These are phyloP conservation scores for Dactylellina sp. DNA, from an alignment of 2,329 filamentous ascomycete species.

Conservation along the genomic window DNA sequence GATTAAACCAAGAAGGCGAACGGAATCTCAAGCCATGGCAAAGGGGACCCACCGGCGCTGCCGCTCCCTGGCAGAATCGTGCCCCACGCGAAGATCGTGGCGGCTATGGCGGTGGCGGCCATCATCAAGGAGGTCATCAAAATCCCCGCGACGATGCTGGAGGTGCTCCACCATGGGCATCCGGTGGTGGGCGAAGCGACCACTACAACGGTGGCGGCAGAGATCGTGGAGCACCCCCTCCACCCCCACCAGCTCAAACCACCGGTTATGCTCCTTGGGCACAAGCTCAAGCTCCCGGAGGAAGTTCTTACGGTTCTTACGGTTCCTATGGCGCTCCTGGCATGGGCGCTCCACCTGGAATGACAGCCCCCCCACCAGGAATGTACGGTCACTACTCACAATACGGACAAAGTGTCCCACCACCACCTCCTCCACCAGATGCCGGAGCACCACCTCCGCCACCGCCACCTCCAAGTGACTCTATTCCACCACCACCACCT, in stretches of 20 bases:
- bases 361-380: conserved; percentile 43
- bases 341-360: conserved; percentile 53
- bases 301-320: conserved; percentile 32
- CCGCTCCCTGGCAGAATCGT: conserved; percentile 79
- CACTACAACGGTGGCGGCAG: conserved; percentile 70
- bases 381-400: conserved; percentile 45
- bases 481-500: conserved; percentile 59
- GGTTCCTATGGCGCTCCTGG: conserved; percentile 53
- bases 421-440: conserved; percentile 55
- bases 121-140: conserved; percentile 66
- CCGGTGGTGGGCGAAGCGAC: conserved; percentile 64
- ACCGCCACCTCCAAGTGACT: conserved; percentile 58
- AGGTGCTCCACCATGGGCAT: conserved; percentile 69
- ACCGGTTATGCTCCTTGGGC: conserved; percentile 43
- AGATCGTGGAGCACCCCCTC: conserved; percentile 68
- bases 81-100: conserved; percentile 67
- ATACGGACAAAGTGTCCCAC: conserved; percentile 39
- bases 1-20: conserved; percentile 60
- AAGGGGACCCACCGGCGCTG: conserved; percentile 82
- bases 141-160: conserved; percentile 66
- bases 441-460: conserved; percentile 59
- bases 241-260: conserved; percentile 66
- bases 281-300: conserved; percentile 47
- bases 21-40: conserved; percentile 86
- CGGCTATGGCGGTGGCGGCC: conserved; percentile 66